A percentile compares a stretch with the other conserved stretches of the same genome.
phyloP scores from a whole-genome alignment of 768 basidiomycete species.

The Collybiopsis luxurians region DNA sequence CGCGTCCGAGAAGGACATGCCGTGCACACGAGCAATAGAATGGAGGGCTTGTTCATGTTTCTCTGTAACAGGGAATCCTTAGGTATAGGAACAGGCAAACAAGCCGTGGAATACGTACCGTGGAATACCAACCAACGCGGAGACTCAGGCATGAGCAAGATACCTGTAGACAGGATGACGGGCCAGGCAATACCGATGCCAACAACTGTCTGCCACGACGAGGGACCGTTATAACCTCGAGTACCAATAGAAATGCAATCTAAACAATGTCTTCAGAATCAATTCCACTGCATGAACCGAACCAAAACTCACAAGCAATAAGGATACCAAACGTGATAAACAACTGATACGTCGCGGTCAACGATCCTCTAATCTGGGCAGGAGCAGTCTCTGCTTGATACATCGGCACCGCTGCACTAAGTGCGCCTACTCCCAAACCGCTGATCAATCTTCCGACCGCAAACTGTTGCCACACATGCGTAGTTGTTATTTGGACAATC shows the following conservation, averaged over 20 bases:
- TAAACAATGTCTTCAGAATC: constrained; percentile 16
- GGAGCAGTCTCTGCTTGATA: constrained; percentile 77
- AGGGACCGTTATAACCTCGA: constrained; percentile 40
- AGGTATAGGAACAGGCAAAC: background rate
- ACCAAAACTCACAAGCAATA: constrained; percentile 47
- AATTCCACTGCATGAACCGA: background rate
- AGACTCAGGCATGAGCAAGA: constrained; percentile 69
- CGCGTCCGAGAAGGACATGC: constrained; percentile 39
- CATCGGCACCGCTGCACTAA: constrained; percentile 68
- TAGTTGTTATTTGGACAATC: constrained; percentile 53
- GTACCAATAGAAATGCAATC: constrained; percentile 73
- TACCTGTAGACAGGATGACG: constrained; percentile 56
- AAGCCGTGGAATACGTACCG: background rate
- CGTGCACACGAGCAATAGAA: constrained; percentile 48
- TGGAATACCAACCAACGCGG: constrained; percentile 35
- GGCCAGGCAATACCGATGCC: constrained; percentile 65
- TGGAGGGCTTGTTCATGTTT: constrained; percentile 42
- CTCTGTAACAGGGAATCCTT: background rate
- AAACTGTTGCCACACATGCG: constrained; percentile 60
- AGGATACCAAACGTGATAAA: constrained; percentile 74
- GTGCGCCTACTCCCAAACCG: constrained; percentile 66
- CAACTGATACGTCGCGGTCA: constrained; percentile 60
- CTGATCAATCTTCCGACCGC: constrained; percentile 63
- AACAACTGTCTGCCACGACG: constrained; percentile 62
- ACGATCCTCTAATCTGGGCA: constrained; percentile 64